phyloP scores from a whole-genome alignment of 768 basidiomycete genomes.

The Trametes cubensis region DNA sequence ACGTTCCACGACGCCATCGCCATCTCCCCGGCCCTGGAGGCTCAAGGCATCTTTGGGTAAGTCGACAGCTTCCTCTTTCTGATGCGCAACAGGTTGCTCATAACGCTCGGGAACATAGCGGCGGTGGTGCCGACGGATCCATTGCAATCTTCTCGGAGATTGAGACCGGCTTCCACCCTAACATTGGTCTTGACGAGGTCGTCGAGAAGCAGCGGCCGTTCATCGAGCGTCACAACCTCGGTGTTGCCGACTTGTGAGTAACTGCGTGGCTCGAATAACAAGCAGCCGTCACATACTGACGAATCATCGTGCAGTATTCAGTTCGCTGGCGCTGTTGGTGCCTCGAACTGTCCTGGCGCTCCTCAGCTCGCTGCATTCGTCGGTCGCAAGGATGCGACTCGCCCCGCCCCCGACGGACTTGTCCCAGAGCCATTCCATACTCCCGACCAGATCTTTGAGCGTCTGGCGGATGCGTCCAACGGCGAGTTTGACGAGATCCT shows the following conservation, averaged over 20 bases:
- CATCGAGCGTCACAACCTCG: slow-evolving; percentile 17
- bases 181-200: slow-evolving; percentile 33
- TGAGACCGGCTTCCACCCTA: slow-evolving; percentile 46
- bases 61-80: neutral
- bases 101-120: neutral
- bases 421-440: slow-evolving; percentile 33
- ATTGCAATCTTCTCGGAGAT: slow-evolving; percentile 46
- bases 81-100: neutral
- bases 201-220: slow-evolving; percentile 20
- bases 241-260: slow-evolving; percentile 17
- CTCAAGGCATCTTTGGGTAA: slow-evolving; percentile 13
- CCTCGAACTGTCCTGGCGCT: slow-evolving; percentile 36
- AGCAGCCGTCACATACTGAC: neutral
- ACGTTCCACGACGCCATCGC: slow-evolving; percentile 32
- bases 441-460: slow-evolving; percentile 28
- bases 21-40: slow-evolving; percentile 14
- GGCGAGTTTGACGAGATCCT: slow-evolving; percentile 28
- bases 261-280: too few species aligned
- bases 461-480: slow-evolving; percentile 28
- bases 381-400: slow-evolving; percentile 31
- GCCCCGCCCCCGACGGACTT: slow-evolving; percentile 27
- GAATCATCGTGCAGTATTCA: neutral
- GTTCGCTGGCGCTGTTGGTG: slow-evolving; percentile 23
- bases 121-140: slow-evolving; percentile 49
- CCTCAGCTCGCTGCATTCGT: slow-evolving; percentile 42